Percentiles rank a stretch among this genome's conserved stretches.
phyloP scores from a whole-genome alignment of 2,329 filamentous ascomycete genomes.

The Pseudocercospora vitis region DNA sequence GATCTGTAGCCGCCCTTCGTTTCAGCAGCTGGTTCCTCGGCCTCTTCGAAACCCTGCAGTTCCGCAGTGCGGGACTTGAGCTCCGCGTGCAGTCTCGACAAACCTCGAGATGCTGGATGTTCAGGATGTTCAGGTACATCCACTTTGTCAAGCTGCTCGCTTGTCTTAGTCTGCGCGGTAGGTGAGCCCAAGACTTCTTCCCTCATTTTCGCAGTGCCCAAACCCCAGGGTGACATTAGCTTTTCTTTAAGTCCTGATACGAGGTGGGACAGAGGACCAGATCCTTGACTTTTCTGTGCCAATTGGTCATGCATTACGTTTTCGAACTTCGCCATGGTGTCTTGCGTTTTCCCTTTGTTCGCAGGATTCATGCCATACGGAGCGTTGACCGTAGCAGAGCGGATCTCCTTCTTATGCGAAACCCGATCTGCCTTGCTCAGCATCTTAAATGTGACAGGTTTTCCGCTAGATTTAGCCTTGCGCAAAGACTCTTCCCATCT shows the following conservation, averaged over 20 bases:
- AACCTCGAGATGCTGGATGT: background rate
- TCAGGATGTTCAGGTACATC: background rate
- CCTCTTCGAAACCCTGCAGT: too few species aligned
- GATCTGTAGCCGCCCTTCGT: too few species aligned
- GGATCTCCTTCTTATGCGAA: constrained; percentile 10
- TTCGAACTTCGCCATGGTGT: too few species aligned
- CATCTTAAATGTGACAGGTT: constrained; percentile 13
- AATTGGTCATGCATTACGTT: too few species aligned
- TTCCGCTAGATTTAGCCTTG: too few species aligned
- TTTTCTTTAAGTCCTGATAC: background rate
- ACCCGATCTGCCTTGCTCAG: constrained; percentile 14
- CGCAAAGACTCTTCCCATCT: constrained; percentile 7
- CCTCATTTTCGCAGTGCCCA: too few species aligned
- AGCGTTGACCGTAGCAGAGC: background rate
- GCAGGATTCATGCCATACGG: background rate
- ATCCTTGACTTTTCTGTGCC: too few species aligned
- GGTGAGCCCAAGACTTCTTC: background rate
- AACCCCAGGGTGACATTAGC: background rate
- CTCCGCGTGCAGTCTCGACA: background rate
- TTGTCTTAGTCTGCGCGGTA: background rate
- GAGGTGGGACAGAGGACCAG: background rate
- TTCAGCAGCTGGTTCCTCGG: background rate
- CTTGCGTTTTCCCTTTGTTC: background rate
- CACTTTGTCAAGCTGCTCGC: background rate
- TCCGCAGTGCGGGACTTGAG: background rate